Conservation (phyloP, 2,329 filamentous ascomycete species). For the Colletotrichum sp. region DNA sequence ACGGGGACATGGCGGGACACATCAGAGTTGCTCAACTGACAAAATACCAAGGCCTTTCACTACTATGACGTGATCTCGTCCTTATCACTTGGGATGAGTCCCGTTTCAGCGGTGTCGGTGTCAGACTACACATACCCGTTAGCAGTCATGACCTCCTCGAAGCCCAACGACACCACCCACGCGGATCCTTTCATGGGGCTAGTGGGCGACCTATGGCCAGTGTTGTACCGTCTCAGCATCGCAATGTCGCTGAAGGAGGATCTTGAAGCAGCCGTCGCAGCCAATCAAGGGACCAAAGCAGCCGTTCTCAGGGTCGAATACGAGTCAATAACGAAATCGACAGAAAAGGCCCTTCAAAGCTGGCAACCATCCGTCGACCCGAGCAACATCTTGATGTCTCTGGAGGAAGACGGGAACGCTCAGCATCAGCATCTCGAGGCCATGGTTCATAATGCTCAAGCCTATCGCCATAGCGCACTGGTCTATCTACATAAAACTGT, state of each 20-base stretch:
- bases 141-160: fast-evolving
- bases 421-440: neutral
- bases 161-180: fast-evolving
- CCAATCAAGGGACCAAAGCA: neutral
- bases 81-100: neutral
- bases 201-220: neutral
- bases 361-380: neutral
- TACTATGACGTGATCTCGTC: neutral
- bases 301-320: neutral
- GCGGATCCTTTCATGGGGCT: neutral
- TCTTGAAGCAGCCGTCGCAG: neutral
- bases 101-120: fast-evolving
- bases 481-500: neutral
- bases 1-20: fast-evolving
- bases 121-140: neutral
- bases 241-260: neutral
- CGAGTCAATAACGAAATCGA: neutral
- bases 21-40: fast-evolving
- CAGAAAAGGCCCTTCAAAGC: neutral
- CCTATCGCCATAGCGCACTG: neutral
- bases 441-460: neutral
- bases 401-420: neutral
- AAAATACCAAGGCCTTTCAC: neutral
- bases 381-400: neutral
- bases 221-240: neutral